phyloP scores from a whole-genome alignment of 352 stramenopile species.

The Globisporangium megalacanthum region DNA sequence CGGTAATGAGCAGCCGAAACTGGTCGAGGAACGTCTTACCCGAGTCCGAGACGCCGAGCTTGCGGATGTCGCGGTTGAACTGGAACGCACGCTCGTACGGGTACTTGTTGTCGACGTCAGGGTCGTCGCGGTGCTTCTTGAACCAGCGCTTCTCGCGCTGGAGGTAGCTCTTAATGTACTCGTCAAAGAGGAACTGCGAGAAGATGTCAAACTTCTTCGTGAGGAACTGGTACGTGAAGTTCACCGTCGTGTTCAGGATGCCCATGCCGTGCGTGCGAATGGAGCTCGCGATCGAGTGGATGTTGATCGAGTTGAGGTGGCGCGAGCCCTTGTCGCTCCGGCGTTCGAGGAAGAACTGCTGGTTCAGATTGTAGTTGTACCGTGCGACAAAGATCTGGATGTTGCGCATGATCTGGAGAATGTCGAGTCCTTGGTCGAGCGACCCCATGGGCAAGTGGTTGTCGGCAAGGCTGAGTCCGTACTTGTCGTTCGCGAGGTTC shows the following conservation, averaged over 20 bases:
- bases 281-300: constrained; percentile 87
- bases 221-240: constrained; percentile 95
- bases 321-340: constrained; percentile 88
- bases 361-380: constrained; percentile 96
- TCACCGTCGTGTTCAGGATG: constrained; percentile 94
- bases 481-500: constrained; percentile 91
- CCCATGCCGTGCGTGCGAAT: constrained; percentile 94
- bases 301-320: constrained; percentile 92
- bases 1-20: constrained; percentile 88
- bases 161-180: constrained; percentile 93
- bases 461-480: constrained; percentile 86
- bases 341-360: constrained; percentile 94
- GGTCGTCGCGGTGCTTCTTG: constrained; percentile 88
- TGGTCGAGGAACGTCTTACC: constrained; percentile 88
- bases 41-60: constrained; percentile 79
- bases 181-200: constrained; percentile 91
- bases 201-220: constrained; percentile 90
- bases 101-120: constrained; percentile 91
- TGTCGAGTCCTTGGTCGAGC: constrained; percentile 89
- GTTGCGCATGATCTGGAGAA: constrained; percentile 95
- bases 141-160: constrained; percentile 92
- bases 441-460: constrained; percentile 92
- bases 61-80: constrained; percentile 91
- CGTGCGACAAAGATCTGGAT: constrained; percentile 89
- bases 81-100: constrained; percentile 88